These are phyloP conservation scores for Plectosphaerella plurivora DNA, from an alignment of 2,329 filamentous ascomycete genomes.

Conservation along the genomic window DNA sequence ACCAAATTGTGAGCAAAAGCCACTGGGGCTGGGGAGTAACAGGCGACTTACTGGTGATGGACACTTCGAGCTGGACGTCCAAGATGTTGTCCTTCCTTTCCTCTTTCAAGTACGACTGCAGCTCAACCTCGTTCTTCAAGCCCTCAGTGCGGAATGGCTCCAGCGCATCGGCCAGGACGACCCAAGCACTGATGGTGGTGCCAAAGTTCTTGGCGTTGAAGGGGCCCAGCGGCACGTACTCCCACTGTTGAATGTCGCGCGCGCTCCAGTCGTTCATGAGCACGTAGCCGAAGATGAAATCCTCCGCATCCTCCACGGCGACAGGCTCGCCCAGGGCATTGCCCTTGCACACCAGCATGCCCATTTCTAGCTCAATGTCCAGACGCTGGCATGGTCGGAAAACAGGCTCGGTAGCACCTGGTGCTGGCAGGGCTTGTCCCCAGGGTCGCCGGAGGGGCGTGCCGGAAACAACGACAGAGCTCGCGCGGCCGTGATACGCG, in stretches of 20 bases:
- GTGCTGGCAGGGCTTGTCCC: conserved; percentile 43
- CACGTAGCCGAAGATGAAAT: conserved; percentile 67
- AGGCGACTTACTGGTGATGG: conserved; percentile 28
- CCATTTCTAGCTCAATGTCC: conserved; percentile 76
- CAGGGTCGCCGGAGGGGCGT: conserved; percentile 62
- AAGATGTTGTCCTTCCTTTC: conserved; percentile 29
- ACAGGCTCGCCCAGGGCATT: conserved; percentile 65
- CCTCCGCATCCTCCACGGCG: conserved; percentile 58
- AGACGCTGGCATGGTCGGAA: conserved; percentile 56
- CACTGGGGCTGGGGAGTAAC: neutral
- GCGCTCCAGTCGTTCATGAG: conserved; percentile 64
- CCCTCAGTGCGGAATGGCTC: conserved; percentile 16
- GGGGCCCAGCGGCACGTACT: conserved; percentile 58
- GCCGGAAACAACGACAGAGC: conserved; percentile 65
- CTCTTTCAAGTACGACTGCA: conserved; percentile 50
- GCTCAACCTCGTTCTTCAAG: conserved; percentile 23
- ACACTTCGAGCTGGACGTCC: conserved; percentile 32
- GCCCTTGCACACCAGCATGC: conserved; percentile 64
- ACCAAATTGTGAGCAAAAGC: neutral
- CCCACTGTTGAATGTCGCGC: conserved; percentile 56
- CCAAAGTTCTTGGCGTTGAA: conserved; percentile 59
- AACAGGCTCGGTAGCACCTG: conserved; percentile 48
- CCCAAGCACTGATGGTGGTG: conserved; percentile 58
- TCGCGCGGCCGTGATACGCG: conserved; percentile 69
- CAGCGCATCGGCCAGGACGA: conserved; percentile 56